These are phyloP conservation scores for Vanrija humicola DNA, from an alignment of 1,284 basidiomycete species.

Conservation along the genomic window DNA sequence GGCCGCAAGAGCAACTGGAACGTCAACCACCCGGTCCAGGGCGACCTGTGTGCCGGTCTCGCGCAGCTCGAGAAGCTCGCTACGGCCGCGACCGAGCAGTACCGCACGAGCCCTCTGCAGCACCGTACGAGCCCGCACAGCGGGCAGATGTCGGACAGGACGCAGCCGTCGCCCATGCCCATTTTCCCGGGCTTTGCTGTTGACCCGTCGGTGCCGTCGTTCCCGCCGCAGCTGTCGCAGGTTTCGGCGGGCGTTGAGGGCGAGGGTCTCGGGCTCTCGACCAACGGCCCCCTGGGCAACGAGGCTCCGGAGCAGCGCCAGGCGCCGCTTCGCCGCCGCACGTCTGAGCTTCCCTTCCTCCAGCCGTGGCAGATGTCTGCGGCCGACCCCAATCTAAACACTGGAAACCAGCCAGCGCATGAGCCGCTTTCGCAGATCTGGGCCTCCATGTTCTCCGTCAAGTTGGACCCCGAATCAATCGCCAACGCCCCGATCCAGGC, in stretches of 20 bases:
- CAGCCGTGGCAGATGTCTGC: constrained; percentile 11
- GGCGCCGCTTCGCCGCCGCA: not conserved
- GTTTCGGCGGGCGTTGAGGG: too few species aligned
- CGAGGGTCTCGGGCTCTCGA: too few species aligned
- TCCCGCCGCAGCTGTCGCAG: not conserved
- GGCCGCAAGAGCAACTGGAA: constrained; percentile 40
- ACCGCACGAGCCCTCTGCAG: not conserved
- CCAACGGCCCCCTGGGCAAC: too few species aligned
- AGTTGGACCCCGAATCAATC: constrained; percentile 23
- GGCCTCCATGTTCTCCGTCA: constrained; percentile 46
- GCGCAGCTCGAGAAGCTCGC: constrained; percentile 44
- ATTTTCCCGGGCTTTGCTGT: constrained; percentile 10
- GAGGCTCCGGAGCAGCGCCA: too few species aligned
- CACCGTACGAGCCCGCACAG: not conserved
- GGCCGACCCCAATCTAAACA: too few species aligned
- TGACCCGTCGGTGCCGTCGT: constrained; percentile 6
- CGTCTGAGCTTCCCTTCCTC: constrained; percentile 5
- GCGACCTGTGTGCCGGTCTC: constrained; percentile 41
- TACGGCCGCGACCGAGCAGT: constrained; percentile 19
- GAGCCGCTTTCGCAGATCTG: constrained; percentile 27
- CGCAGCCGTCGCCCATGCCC: not conserved
- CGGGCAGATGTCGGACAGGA: not conserved
- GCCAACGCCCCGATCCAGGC: not conserved
- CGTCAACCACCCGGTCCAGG: constrained; percentile 45
- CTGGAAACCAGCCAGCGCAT: too few species aligned